A percentile compares a stretch with the other conserved stretches of the same genome.
These are phyloP conservation scores for Phytophthora macrochlamydospora DNA, from an alignment of 352 stramenopile species.

Conservation along the genomic window DNA sequence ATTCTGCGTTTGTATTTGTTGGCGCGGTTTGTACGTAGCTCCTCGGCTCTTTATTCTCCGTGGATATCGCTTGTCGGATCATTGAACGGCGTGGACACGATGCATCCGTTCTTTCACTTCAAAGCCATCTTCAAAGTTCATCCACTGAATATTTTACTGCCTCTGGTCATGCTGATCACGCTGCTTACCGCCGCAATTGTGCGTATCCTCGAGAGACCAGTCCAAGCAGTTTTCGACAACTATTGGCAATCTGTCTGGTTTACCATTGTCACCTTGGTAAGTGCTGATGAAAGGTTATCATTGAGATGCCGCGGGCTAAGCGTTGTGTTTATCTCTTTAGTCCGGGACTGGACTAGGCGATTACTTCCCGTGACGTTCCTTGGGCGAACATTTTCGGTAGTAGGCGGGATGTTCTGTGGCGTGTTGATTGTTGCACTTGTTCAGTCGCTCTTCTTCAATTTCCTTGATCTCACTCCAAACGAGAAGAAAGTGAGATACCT, in stretches of 20 bases:
- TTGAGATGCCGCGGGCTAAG: neutral
- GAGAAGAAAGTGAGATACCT: constrained; percentile 72
- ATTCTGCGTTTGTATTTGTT: constrained; percentile 66
- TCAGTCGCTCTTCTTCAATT: constrained; percentile 79
- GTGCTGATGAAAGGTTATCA: constrained; percentile 8
- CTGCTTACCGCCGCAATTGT: constrained; percentile 73
- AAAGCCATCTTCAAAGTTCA: constrained; percentile 79
- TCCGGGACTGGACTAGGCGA: constrained; percentile 75
- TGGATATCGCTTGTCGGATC: constrained; percentile 77
- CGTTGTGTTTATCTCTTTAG: constrained; percentile 24
- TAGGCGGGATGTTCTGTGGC: constrained; percentile 74
- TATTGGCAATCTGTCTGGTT: constrained; percentile 81
- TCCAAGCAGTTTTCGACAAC: constrained; percentile 65
- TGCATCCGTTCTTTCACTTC: constrained; percentile 84
- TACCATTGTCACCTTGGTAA: constrained; percentile 70
- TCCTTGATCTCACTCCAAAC: constrained; percentile 65
- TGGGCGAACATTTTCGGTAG: constrained; percentile 56
- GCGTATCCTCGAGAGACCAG: constrained; percentile 70
- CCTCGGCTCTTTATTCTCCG: constrained; percentile 72
- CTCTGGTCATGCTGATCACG: constrained; percentile 56
- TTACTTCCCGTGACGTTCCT: constrained; percentile 77
- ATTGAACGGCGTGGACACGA: constrained; percentile 77
- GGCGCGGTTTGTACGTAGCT: constrained; percentile 69
- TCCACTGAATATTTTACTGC: constrained; percentile 64
- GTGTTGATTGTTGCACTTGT: constrained; percentile 73